Percentiles rank a stretch among this genome's conserved stretches.
These are phyloP conservation scores for Francoa sonchifolia DNA, from an alignment of 441 rosid species.

Conservation along the genomic window DNA sequence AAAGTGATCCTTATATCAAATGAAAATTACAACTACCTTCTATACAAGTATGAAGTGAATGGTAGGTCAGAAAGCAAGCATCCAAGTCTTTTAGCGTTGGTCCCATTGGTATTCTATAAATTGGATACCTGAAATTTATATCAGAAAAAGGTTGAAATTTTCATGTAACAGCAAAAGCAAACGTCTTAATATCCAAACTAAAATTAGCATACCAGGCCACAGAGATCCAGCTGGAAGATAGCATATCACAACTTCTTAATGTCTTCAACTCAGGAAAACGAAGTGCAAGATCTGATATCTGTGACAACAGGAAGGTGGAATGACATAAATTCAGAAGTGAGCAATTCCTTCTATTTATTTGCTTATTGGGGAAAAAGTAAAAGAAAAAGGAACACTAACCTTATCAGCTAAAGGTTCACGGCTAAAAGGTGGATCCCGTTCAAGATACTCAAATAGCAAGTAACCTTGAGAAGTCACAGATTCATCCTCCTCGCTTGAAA, in stretches of 20 bases:
- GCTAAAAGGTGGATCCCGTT: slow-evolving; percentile 50
- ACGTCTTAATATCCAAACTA: neutral
- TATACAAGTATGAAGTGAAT: slow-evolving; percentile 39
- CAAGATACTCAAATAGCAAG: slow-evolving; percentile 64
- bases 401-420: slow-evolving; percentile 74
- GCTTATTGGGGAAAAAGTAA: neutral
- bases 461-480: slow-evolving; percentile 25
- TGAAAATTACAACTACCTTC: slow-evolving; percentile 26
- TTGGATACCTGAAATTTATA: slow-evolving; percentile 53
- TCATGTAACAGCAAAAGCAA: slow-evolving; percentile 1
- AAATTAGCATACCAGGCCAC: slow-evolving; percentile 56
- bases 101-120: slow-evolving; percentile 78
- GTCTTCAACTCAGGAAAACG: slow-evolving; percentile 50
- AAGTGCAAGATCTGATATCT: slow-evolving; percentile 50
- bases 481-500: slow-evolving; percentile 59
- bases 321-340: neutral
- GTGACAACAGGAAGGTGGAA: slow-evolving; percentile 12
- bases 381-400: slow-evolving; percentile 19
- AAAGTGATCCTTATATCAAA: neutral
- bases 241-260: slow-evolving; percentile 59
- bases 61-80: slow-evolving; percentile 81
- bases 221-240: slow-evolving; percentile 61
- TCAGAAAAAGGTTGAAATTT: slow-evolving; percentile 11
- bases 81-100: slow-evolving; percentile 64
- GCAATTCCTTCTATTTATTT: neutral